Base-by-base conservation (phyloP, 257 asterid genomes). In the Nicotiana obtusifolia region DNA sequence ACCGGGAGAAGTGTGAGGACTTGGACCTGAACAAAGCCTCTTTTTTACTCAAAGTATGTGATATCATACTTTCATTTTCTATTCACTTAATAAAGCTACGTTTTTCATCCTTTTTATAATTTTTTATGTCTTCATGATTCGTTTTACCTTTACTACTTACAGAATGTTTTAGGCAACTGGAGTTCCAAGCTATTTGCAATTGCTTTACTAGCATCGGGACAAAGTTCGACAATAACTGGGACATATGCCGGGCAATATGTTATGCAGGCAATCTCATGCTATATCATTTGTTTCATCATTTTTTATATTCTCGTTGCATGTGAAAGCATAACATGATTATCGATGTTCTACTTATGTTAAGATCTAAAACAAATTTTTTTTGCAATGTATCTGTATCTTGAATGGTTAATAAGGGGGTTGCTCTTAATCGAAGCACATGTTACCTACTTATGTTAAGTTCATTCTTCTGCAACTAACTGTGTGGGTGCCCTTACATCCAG, bases 181-280 rank as follows among this genome's bases (percentile, higher is more conserved):
- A 94, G 98, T 85, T 96, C 98, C 77, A 96, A 96, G 91, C 90
- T 96, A 80, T 96, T 94, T 78, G 98, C 98, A 26, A 80, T 96
- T 87, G 99, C 99, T 31, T 92, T 96, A 86, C 91, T 94, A 82
- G 98, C 99, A 56, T 96, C 99, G 2, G 99, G 98, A 26, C 98
- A 94, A 89, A 96, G 98, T 85, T 96, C 98, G 30, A 96, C 99
- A 33, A 94, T 96, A 76, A 96, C 99, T 44, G 99, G 99, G 81
- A 96, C 99, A 5, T 93, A 96, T 57, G 99, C 98, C 6, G 99
- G 99, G 44, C 98, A 96, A 84, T 96, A 94, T 65, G 98, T 96
- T 77, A 96, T 94, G 99, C 99, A 96, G 97, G 99, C 90, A 37
- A 80, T 61, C 57, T 20, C 31, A 60, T 60, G 54, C 22, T 47